Percentiles rank a stretch among this genome's conserved stretches.
phyloP scores from a whole-genome alignment of 306 rosid species.

The Cucurbita maxima region DNA sequence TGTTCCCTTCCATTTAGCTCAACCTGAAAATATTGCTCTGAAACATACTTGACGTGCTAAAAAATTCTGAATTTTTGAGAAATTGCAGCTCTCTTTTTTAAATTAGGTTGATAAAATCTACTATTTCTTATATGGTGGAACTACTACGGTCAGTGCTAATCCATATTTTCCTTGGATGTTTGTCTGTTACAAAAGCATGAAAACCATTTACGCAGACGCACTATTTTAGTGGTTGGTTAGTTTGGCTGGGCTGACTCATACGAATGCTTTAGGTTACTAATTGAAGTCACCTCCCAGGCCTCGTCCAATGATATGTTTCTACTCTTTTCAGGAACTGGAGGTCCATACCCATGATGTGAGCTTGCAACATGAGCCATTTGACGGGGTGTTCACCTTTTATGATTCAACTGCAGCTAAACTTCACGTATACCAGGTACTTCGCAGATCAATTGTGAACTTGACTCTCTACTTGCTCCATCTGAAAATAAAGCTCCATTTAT shows the following conservation, averaged over 20 bases:
- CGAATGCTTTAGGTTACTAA: neutral
- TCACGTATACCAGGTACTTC: constrained; percentile 70
- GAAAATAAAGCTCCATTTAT: neutral
- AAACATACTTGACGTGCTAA: neutral
- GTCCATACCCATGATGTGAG: constrained; percentile 67
- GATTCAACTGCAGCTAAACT: constrained; percentile 53
- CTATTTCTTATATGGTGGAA: neutral
- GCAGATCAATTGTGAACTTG: neutral
- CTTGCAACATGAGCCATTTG: constrained; percentile 71
- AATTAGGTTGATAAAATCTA: neutral
- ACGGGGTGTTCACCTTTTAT: constrained; percentile 80
- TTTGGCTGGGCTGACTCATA: neutral
- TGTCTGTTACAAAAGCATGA: neutral
- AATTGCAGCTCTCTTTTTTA: neutral
- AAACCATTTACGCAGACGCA: neutral
- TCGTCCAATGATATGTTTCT: neutral
- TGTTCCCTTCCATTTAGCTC: neutral
- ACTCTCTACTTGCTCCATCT: neutral
- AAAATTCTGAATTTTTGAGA: neutral
- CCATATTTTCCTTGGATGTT: neutral
- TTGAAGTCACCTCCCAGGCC: neutral
- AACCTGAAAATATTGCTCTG: neutral
- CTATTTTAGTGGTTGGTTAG: neutral
- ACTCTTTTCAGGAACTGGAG: constrained; percentile 60
- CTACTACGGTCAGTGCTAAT: neutral